Evolutionary conservation across 2,329 filamentous ascomycete species (phyloP).

Genomic region (Sphaerulina vaccinii): DNA sequence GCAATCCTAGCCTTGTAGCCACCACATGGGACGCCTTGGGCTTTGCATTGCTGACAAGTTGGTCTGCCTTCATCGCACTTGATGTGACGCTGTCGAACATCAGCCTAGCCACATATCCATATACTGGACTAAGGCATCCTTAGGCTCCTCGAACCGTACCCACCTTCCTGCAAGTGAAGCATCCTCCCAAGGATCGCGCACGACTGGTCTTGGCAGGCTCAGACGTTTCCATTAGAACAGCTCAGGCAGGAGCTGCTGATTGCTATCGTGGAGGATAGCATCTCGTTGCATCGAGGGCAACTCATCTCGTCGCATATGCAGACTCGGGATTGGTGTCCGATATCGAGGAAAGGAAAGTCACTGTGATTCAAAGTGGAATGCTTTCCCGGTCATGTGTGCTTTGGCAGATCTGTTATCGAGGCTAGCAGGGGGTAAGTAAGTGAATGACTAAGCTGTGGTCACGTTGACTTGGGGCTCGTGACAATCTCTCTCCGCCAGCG

Average conservation of each 20-base stretch:
- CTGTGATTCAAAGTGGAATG: no score
- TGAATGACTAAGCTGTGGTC: no score
- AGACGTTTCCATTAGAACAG: background rate
- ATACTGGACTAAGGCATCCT: no score
- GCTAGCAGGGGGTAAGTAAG: no score
- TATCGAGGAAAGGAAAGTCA: no score
- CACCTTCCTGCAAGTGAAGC: background rate
- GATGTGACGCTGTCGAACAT: background rate
- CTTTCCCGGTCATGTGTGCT: no score
- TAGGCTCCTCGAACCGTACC: no score
- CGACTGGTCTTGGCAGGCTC: background rate
- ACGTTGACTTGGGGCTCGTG: no score
- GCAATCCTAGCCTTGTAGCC: constrained; percentile 1
- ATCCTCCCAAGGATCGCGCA: background rate
- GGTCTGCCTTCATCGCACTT: background rate
- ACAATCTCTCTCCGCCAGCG: no score
- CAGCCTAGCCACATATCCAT: background rate
- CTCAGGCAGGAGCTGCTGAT: background rate
- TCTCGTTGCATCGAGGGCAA: background rate
- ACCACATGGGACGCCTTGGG: background rate
- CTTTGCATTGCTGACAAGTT: background rate
- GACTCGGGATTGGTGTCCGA: background rate
- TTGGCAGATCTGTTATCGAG: no score
- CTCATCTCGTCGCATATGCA: background rate
- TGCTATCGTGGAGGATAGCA: background rate